A percentile compares a stretch with the other conserved stretches of the same genome.
Evolutionary conservation across 2,329 filamentous ascomycete genomes (phyloP).

Genomic region (Seiridium cupressi): DNA sequence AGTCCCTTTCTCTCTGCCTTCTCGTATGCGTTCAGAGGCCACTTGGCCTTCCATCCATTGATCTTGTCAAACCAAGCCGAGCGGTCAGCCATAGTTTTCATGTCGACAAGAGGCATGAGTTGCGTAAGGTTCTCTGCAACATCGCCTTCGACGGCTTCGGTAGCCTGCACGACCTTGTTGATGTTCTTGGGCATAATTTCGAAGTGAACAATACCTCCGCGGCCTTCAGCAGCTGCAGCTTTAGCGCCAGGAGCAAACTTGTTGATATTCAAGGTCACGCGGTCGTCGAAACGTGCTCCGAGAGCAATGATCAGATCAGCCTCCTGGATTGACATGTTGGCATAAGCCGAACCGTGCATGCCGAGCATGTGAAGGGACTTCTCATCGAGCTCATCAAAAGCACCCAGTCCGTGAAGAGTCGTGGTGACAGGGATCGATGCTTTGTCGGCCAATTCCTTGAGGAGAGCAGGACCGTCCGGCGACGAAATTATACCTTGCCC

Average conservation of each 20-base stretch:
- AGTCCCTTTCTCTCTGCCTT: conserved; percentile 70
- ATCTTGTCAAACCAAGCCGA: conserved; percentile 90
- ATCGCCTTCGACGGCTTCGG: conserved; percentile 92
- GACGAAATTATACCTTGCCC: conserved; percentile 84
- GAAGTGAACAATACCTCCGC: conserved; percentile 95
- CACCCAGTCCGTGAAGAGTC: conserved; percentile 89
- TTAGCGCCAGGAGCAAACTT: conserved; percentile 91
- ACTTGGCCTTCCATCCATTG: conserved; percentile 84
- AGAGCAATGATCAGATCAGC: conserved; percentile 94
- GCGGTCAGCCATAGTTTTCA: conserved; percentile 61
- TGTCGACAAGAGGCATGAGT: conserved; percentile 70
- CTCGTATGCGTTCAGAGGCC: conserved; percentile 82
- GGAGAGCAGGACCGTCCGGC: conserved; percentile 73
- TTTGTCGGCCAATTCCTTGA: conserved; percentile 89
- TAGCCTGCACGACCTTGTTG: conserved; percentile 98
- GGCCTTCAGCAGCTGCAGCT: conserved; percentile 76
- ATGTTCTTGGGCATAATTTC: conserved; percentile 99
- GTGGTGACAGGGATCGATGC: conserved; percentile 91
- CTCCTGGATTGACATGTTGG: conserved; percentile 97
- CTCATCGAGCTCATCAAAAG: conserved; percentile 87
- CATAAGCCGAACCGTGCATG: conserved; percentile 96
- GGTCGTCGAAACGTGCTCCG: conserved; percentile 92
- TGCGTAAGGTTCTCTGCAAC: conserved; percentile 74
- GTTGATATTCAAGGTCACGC: conserved; percentile 76
- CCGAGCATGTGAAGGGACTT: conserved; percentile 98